phyloP scores from a whole-genome alignment of 768 basidiomycete species.

The Amanita polypyramis region DNA sequence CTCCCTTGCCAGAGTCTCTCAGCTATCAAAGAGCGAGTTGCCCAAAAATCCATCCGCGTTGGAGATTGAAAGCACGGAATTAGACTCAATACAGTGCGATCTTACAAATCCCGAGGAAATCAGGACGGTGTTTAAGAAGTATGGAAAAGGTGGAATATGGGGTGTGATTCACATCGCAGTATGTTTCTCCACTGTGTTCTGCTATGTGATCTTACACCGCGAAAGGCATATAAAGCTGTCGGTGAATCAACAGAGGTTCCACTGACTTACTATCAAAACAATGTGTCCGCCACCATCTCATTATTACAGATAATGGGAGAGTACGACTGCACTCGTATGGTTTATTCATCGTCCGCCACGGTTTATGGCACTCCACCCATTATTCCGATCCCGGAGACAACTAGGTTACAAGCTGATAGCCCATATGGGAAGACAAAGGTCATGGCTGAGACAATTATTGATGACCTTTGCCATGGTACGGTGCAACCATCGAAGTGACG shows the following conservation, averaged over 20 bases:
- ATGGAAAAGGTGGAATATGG: conserved; percentile 88
- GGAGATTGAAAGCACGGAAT: conserved; percentile 62
- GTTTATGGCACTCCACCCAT: conserved; percentile 91
- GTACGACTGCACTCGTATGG: conserved; percentile 75
- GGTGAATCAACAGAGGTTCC: conserved; percentile 95
- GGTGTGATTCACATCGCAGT: conserved; percentile 95
- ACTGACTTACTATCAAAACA: conserved; percentile 87
- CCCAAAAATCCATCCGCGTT: conserved; percentile 51
- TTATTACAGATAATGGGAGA: conserved; percentile 83
- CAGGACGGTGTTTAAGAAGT: conserved; percentile 69
- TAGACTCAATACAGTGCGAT: conserved; percentile 65
- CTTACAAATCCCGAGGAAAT: conserved; percentile 66
- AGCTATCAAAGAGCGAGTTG: conserved; percentile 70
- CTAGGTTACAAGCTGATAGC: conserved; percentile 78
- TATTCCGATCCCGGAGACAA: conserved; percentile 92
- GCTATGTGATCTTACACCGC: neutral
- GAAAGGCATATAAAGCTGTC: conserved; percentile 92
- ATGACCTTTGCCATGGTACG: conserved; percentile 74
- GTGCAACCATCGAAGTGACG: conserved; percentile 3
- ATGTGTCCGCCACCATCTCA: conserved; percentile 80
- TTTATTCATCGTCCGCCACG: conserved; percentile 97
- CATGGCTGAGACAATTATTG: conserved; percentile 83
- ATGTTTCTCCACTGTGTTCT: conserved; percentile 16
- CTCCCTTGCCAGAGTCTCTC: conserved; percentile 64
- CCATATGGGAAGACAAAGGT: conserved; percentile 96